These are phyloP conservation scores for Plantago ovata DNA, from an alignment of 257 asterid genomes.

Conservation along the genomic window DNA sequence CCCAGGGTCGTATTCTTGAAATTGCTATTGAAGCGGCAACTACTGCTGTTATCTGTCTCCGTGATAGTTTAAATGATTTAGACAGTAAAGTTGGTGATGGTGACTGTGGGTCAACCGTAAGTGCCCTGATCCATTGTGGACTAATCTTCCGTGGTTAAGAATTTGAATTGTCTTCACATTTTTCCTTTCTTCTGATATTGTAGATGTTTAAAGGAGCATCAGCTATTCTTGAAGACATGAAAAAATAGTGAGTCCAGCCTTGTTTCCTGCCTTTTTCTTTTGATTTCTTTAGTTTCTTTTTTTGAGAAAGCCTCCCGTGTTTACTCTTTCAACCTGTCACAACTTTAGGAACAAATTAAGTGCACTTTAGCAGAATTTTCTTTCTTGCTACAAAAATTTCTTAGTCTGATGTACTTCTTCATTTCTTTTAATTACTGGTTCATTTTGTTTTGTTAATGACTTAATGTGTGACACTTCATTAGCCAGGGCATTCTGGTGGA, in stretches of 20 bases:
- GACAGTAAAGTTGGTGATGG: constrained; percentile 98
- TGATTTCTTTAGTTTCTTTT: too few species aligned
- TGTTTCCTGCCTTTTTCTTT: constrained; percentile 5
- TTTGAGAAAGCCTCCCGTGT: too few species aligned
- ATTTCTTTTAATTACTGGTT: neutral
- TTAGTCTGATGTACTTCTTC: too few species aligned
- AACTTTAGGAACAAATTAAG: too few species aligned
- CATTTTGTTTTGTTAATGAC: neutral
- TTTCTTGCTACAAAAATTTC: too few species aligned
- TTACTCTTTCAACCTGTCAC: too few species aligned
- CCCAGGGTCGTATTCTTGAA: constrained; percentile 67
- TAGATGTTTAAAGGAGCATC: constrained; percentile 93
- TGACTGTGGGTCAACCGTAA: constrained; percentile 96
- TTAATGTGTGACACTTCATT: neutral
- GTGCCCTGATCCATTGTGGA: constrained; percentile 24
- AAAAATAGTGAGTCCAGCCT: constrained; percentile 53
- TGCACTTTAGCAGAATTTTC: too few species aligned
- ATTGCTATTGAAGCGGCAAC: constrained; percentile 92
- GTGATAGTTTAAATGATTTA: constrained; percentile 82
- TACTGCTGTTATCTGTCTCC: constrained; percentile 54
- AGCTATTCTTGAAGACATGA: constrained; percentile 86
- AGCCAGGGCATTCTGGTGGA: neutral
- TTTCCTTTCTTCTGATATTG: constrained; percentile 25
- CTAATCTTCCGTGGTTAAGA: constrained; percentile 6
- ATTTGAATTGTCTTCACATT: constrained; percentile 8